phyloP scores from a whole-genome alignment of 257 asterid species.

The Linderniella brevidens region DNA sequence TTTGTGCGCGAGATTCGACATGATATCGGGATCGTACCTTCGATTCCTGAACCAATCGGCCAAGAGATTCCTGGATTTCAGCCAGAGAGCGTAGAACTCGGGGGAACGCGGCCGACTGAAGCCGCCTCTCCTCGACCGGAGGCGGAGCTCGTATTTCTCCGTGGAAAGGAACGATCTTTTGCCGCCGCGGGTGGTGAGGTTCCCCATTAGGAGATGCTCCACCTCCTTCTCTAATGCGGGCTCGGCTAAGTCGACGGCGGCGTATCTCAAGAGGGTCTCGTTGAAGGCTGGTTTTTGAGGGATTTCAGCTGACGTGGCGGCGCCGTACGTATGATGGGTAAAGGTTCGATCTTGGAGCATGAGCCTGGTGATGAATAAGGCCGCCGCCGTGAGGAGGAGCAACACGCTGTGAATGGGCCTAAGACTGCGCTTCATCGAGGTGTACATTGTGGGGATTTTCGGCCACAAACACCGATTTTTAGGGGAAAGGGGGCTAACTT shows the following conservation, averaged over 20 bases:
- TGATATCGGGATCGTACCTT: slow-evolving; percentile 22
- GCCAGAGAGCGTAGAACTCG: slow-evolving; percentile 57
- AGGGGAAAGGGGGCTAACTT: not conserved
- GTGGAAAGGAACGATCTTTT: slow-evolving; percentile 72
- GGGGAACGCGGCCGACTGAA: slow-evolving; percentile 53
- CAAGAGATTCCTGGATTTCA: slow-evolving; percentile 35
- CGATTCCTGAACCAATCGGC: slow-evolving; percentile 67
- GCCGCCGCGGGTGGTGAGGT: slow-evolving; percentile 40
- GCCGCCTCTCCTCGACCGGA: slow-evolving; percentile 34
- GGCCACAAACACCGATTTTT: not conserved
- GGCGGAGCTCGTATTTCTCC: slow-evolving; percentile 33
- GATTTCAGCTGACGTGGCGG: slow-evolving; percentile 15
- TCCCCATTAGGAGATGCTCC: slow-evolving; percentile 60
- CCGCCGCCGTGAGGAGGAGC: slow-evolving; percentile 35
- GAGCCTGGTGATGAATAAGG: slow-evolving; percentile 31
- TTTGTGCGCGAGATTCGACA: slow-evolving; percentile 30
- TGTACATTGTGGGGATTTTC: slow-evolving; percentile 10
- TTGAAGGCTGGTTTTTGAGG: slow-evolving; percentile 23
- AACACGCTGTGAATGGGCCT: slow-evolving; percentile 44
- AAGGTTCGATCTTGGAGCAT: slow-evolving; percentile 25
- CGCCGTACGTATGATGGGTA: slow-evolving; percentile 26
- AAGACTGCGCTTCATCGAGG: slow-evolving; percentile 48
- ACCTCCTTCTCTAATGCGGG: slow-evolving; percentile 52
- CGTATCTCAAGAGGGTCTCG: slow-evolving; percentile 47
- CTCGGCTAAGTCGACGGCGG: slow-evolving; percentile 51